Evolutionary conservation across 2,329 filamentous ascomycete species (phyloP).

Genomic region (Dactylella cylindrospora): DNA sequence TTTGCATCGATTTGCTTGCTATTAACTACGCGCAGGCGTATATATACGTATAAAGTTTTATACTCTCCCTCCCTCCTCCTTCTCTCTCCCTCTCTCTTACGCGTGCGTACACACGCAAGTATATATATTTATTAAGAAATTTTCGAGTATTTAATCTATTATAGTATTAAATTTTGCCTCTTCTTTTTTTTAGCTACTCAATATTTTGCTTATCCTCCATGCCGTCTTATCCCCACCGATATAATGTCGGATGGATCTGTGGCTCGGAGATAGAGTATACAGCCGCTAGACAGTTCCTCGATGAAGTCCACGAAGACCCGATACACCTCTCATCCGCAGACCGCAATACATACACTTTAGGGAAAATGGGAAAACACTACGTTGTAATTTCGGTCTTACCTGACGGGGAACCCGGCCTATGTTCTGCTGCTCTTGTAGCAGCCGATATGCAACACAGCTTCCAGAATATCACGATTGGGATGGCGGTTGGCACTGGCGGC

Average conservation of each 20-base stretch:
- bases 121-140: too few species aligned
- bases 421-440: constrained; percentile 8
- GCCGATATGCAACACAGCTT: constrained; percentile 16
- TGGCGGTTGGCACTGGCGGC: constrained; percentile 19
- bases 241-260: constrained; percentile 51
- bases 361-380: constrained; percentile 10
- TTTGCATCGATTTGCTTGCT: too few species aligned
- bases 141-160: too few species aligned
- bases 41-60: too few species aligned
- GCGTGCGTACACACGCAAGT: too few species aligned
- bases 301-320: constrained; percentile 48
- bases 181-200: too few species aligned
- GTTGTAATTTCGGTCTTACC: constrained; percentile 18
- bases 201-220: too few species aligned
- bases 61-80: too few species aligned
- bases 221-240: too few species aligned
- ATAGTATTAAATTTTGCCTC: too few species aligned
- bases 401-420: constrained; percentile 1
- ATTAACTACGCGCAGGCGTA: too few species aligned
- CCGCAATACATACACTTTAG: constrained; percentile 16
- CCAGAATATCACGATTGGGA: constrained; percentile 1
- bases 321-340: constrained; percentile 3
- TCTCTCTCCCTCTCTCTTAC: too few species aligned
- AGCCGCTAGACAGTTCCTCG: constrained; percentile 50
- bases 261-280: constrained; percentile 48